Evolutionary conservation across 768 basidiomycete species (phyloP), one percentile per base, ranked within the genome.

Genomic region (Boletus reticulatus): DNA sequence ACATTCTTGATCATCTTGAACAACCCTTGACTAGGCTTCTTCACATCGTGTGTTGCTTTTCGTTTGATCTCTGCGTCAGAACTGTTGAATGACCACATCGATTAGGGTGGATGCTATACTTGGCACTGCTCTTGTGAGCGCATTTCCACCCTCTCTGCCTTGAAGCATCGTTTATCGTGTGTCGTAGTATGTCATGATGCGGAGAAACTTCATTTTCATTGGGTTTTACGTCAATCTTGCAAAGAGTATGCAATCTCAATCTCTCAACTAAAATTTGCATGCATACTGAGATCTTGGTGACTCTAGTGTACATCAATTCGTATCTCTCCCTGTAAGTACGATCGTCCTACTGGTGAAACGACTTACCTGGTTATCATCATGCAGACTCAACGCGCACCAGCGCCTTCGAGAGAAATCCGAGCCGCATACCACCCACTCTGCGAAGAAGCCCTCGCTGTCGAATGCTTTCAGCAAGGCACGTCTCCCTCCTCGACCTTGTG

Each of bases 301-400:
- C 14, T 24, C 19, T 44, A 84, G 80, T 84, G 31, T 83, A 84
- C 59, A 70, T 79, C 32, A 83, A 82, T 58, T 78, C 81, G 8
- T 82, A 82, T 60, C 75, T 84, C 24, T 78, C 81, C 14, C 74
- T 70, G 66, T 73, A 50, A 57, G 66, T 60, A 44, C n/a, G 27
- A 32, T 6, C n/a, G 4, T 19, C 43, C 5, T 16, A 9, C 14
- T 4, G 12, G 11, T n/a, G 32, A 44, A 50, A 36, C 7, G 7
- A 39, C 55, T 57, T 8, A 49, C 34, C 6, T 52, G 16, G 2
- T 19, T 27, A 4, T 37, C 44, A 16, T 44, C 20, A 48, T 61
- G 11, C 58, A 74, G 79, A 38, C 73, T 84, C 37, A 84, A 83
- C 53, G 74, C 76, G 5, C 73, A 81, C 3, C 69, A 72, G 36